Conservation (phyloP, 345 rosid genomes). For the Balakata baccata region DNA sequence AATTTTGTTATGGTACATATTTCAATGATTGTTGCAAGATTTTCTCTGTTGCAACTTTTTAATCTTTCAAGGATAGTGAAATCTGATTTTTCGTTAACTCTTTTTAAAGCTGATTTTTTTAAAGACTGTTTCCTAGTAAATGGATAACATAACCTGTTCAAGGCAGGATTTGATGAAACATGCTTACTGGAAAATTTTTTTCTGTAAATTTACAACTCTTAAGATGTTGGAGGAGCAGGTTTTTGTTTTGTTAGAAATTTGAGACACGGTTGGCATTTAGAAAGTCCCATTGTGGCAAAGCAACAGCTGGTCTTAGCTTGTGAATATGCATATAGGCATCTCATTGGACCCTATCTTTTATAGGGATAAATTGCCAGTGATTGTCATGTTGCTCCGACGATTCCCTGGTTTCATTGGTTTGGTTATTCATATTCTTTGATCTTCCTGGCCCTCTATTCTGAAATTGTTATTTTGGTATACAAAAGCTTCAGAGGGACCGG, state of each 20-base stretch:
- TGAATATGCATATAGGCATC: background rate
- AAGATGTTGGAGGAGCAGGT: background rate
- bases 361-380: background rate
- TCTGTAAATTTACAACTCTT: background rate
- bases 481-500: slow-evolving; percentile 42
- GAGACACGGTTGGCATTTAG: background rate
- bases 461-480: slow-evolving; percentile 45
- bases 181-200: background rate
- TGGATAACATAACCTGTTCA: too few relatives aligned
- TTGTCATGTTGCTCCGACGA: background rate
- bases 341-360: background rate
- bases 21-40: too few relatives aligned
- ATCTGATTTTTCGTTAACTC: too few relatives aligned
- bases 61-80: too few relatives aligned
- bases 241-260: background rate
- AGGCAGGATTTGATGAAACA: background rate
- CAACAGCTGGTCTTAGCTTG: background rate
- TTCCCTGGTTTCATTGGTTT: background rate
- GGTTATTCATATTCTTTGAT: slow-evolving; percentile 22
- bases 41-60: too few relatives aligned
- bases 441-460: slow-evolving; percentile 27
- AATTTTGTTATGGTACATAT: too few relatives aligned
- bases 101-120: too few relatives aligned
- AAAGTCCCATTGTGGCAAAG: background rate
- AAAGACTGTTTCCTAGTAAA: too few relatives aligned